These are phyloP conservation scores for Diplotaxis tenuifolia DNA, from an alignment of 345 rosid species.

Conservation along the genomic window DNA sequence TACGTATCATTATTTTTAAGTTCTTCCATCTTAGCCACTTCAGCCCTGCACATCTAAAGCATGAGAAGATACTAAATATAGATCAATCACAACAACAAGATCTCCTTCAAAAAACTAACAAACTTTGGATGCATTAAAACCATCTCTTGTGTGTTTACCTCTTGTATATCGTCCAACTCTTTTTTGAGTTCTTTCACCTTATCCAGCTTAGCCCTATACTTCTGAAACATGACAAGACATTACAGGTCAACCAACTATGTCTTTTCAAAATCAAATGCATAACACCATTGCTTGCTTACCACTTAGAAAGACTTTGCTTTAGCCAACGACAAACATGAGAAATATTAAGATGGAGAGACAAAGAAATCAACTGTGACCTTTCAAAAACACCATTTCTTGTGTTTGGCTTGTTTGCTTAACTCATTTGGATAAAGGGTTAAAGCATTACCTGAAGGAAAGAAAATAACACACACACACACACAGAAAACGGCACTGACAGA, in stretches of 20 bases:
- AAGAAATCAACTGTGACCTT: background rate
- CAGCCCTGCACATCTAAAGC: background rate
- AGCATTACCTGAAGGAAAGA: background rate
- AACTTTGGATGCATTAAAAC: background rate
- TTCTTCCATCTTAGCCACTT: background rate
- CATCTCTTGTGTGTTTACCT: slow-evolving; percentile 9
- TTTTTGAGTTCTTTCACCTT: background rate
- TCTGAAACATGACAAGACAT: slow-evolving; percentile 2
- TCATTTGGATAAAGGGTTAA: background rate
- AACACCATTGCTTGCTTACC: slow-evolving; percentile 14
- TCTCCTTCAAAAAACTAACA: background rate
- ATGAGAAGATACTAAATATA: background rate
- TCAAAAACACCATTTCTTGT: background rate
- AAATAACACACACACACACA: background rate
- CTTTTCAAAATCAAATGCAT: background rate
- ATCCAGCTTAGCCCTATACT: background rate
- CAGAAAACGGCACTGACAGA: background rate
- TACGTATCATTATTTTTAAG: no score
- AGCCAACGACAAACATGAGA: background rate
- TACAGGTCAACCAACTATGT: background rate
- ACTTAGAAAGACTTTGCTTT: background rate
- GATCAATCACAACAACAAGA: background rate
- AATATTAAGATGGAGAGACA: slow-evolving; percentile 5
- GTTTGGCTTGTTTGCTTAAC: background rate
- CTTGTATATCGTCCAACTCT: background rate